Evolutionary conservation across 371 early-diverging fungal genomes (phyloP), one percentile per base, ranked within the genome.

Genomic region (Gilbertella persicaria): DNA sequence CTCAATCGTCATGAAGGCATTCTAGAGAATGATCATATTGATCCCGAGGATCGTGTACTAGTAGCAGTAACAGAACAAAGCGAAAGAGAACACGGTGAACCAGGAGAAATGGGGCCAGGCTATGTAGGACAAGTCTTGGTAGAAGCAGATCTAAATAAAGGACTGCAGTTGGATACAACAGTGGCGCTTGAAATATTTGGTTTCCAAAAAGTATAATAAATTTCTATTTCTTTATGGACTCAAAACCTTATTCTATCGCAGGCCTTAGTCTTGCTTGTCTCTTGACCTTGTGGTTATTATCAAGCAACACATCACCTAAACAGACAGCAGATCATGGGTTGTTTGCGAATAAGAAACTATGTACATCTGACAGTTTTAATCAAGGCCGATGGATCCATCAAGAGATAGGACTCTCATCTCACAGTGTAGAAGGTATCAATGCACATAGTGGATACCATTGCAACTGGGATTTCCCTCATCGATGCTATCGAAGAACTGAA

Each of bases 41-140:
- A 73, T 21, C 67, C 66, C 3, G 76, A 76, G 47, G 73, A 76
- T 36, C 65, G 74, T 3, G 67, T 64, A 0, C 26, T 77, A 37
- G 57, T 77, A 24, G 66, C 78, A 16, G 78, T 69, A 0, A 67
- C 72, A 3, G 67, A 73, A 16, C 58, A 61, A 39, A 40, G 62
- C 5, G 69, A 67, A 44, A 41, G 37, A 23, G 54, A 62, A 13
- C 17, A 61, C 19, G 62, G 58, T 9, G 55, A 40, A 4, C 52
- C 56, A n/a, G 61, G 50, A 5, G 60, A 57, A n/a, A 56, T 60
- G 49, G 50, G 39, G 4, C 42, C 58, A 1, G 69, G 70, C 0
- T 73, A 69, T 54, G 66, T 69, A 5, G 61, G 65, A 5, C 67
- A 69, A 53, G 62, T 67, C 0, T 30, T 56, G 6, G 42, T 73